These are phyloP conservation scores for Apiospora marii DNA, from an alignment of 2,329 filamentous ascomycete genomes.

Conservation along the genomic window DNA sequence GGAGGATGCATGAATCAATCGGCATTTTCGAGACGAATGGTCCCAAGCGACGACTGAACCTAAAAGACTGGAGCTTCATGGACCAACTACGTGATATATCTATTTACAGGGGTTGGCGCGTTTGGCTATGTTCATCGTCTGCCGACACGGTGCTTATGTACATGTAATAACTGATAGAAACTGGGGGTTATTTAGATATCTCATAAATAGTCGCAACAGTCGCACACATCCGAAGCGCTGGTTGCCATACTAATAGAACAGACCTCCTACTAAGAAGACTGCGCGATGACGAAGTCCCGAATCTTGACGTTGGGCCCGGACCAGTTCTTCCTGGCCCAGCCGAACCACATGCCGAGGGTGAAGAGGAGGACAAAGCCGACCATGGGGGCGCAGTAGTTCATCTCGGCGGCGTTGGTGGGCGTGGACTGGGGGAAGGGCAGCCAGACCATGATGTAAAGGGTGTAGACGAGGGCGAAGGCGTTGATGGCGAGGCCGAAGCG, in stretches of 20 bases:
- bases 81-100: too few species aligned
- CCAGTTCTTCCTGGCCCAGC: conserved; percentile 24
- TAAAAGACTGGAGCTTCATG: background rate
- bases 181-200: too few species aligned
- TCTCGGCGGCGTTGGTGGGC: conserved; percentile 22
- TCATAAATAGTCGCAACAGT: background rate
- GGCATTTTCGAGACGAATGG: background rate
- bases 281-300: conserved; percentile 9
- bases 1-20: background rate
- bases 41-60: background rate
- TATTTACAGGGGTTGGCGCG: too few species aligned
- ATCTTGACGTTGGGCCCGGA: conserved; percentile 22
- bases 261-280: background rate
- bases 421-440: conserved; percentile 26
- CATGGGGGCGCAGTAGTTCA: conserved; percentile 28
- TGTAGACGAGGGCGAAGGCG: conserved; percentile 26
- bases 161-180: too few species aligned
- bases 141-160: too few species aligned
- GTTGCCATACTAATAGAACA: too few species aligned
- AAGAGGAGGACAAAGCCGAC: conserved; percentile 23
- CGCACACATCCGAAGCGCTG: too few species aligned
- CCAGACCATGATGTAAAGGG: conserved; percentile 27
- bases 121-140: too few species aligned
- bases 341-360: conserved; percentile 23
- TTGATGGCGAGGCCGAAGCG: conserved; percentile 25